phyloP scores from a whole-genome alignment of 2,329 filamentous ascomycete species.

The Aspergillus udagawae region DNA sequence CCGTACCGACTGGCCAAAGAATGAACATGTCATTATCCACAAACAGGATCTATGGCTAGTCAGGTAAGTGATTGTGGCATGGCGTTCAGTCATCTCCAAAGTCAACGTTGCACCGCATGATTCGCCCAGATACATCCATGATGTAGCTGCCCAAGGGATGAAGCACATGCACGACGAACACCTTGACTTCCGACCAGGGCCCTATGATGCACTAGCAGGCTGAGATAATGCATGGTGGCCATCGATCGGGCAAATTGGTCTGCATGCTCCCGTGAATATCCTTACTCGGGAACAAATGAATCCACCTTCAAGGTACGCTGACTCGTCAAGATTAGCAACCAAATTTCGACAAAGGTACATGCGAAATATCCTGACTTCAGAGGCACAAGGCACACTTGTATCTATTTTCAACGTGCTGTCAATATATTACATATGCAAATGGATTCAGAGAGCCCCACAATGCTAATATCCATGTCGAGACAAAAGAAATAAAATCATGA shows the following conservation, averaged over 20 bases:
- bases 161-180: slow-evolving; percentile 13
- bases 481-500: slow-evolving; percentile 11
- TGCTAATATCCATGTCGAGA: slow-evolving; percentile 13
- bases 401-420: slow-evolving; percentile 11
- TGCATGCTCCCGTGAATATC: slow-evolving; percentile 10
- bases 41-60: background rate
- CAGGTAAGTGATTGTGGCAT: slow-evolving; percentile 9
- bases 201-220: slow-evolving; percentile 2
- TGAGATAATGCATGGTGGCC: slow-evolving; percentile 16
- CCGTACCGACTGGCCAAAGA: background rate
- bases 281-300: slow-evolving; percentile 11
- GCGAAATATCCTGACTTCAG: background rate
- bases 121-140: slow-evolving; percentile 14
- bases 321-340: slow-evolving; percentile 3
- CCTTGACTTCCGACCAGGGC: slow-evolving; percentile 17
- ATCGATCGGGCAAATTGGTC: slow-evolving; percentile 14
- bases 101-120: slow-evolving; percentile 19
- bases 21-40: background rate
- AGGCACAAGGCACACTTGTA: slow-evolving; percentile 10
- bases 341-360: slow-evolving; percentile 6
- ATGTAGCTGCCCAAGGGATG: slow-evolving; percentile 22
- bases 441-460: slow-evolving; percentile 17
- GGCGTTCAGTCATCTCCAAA: slow-evolving; percentile 11
- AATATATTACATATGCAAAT: slow-evolving; percentile 13
- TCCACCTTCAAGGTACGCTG: slow-evolving; percentile 6